These are phyloP conservation scores for Aulographum hederae DNA, from an alignment of 2,329 filamentous ascomycete genomes.

Conservation along the genomic window DNA sequence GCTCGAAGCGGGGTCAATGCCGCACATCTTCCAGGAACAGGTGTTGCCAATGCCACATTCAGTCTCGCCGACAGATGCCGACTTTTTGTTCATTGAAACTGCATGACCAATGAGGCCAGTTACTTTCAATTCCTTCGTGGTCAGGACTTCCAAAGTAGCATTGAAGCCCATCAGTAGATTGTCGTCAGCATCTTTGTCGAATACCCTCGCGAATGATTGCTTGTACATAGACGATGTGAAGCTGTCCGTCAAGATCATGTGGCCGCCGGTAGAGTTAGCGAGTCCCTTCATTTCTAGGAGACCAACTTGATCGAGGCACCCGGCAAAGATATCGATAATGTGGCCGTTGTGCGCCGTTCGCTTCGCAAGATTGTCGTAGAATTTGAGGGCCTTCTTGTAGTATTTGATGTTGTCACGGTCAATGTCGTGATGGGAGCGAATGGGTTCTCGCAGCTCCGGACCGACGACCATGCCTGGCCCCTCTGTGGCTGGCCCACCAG, in stretches of 20 bases:
- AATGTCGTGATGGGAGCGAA: constrained; percentile 96
- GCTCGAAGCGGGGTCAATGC: constrained; percentile 82
- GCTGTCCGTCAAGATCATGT: constrained; percentile 96
- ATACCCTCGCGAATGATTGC: constrained; percentile 91
- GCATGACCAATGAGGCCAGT: constrained; percentile 94
- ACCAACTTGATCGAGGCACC: constrained; percentile 92
- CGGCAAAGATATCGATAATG: constrained; percentile 93
- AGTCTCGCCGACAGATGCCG: constrained; percentile 87
- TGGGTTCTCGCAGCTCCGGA: constrained; percentile 86
- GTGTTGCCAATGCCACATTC: constrained; percentile 98
- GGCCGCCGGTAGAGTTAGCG: constrained; percentile 86
- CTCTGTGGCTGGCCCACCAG: constrained; percentile 85
- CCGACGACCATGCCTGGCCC: constrained; percentile 94
- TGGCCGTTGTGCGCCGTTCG: constrained; percentile 91
- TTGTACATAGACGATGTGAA: constrained; percentile 99
- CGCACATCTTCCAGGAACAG: constrained; percentile 99
- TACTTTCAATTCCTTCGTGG: constrained; percentile 95
- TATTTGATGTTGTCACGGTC: constrained; percentile 98
- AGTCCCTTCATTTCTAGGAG: constrained; percentile 96
- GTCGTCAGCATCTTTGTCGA: constrained; percentile 90
- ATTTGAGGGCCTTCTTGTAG: constrained; percentile 98
- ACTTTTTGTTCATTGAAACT: constrained; percentile 95
- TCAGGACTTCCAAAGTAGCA: constrained; percentile 83
- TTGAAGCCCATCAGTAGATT: constrained; percentile 98
- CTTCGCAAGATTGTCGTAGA: constrained; percentile 89